Conservation (phyloP, 148 eudicot genomes). For the Spergularia bocconei region DNA sequence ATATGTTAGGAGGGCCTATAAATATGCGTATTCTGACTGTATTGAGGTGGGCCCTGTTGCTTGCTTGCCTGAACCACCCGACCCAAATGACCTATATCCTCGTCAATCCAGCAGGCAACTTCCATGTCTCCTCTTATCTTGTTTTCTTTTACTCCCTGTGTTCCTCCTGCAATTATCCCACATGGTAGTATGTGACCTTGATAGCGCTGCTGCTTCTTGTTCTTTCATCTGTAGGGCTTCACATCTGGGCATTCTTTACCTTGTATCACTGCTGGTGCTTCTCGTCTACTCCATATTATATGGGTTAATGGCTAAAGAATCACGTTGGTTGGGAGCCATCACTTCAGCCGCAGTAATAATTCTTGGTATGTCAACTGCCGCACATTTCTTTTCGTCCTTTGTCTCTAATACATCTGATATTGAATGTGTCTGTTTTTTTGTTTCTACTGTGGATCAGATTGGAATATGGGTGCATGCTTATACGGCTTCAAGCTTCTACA, state of each 20-base stretch:
- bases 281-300: conserved; percentile 82
- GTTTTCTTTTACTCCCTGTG: background rate
- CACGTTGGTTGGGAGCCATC: conserved; percentile 90
- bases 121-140: conserved; percentile 1
- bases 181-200: background rate
- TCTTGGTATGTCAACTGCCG: conserved; percentile 54
- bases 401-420: conserved; percentile 3
- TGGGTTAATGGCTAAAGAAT: conserved; percentile 90
- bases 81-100: conserved; percentile 89
- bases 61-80: conserved; percentile 94
- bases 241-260: conserved; percentile 85
- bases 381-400: background rate
- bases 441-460: conserved; percentile 48
- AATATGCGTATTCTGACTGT: conserved; percentile 96
- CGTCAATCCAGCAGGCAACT: conserved; percentile 88
- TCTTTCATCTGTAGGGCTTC: conserved; percentile 59
- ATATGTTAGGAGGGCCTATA: conserved; percentile 93
- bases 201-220: background rate
- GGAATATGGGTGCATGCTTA: conserved; percentile 99
- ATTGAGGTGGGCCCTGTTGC: conserved; percentile 96
- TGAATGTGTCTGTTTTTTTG: background rate
- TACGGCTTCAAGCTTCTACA: conserved; percentile 88
- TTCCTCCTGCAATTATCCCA: background rate
- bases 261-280: conserved; percentile 77
- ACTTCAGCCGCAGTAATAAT: conserved; percentile 91